Evolutionary conservation across 1,139 yeast genomes (phyloP), one percentile per base, ranked within the genome.

Genomic region (Pneumocystis murina): DNA sequence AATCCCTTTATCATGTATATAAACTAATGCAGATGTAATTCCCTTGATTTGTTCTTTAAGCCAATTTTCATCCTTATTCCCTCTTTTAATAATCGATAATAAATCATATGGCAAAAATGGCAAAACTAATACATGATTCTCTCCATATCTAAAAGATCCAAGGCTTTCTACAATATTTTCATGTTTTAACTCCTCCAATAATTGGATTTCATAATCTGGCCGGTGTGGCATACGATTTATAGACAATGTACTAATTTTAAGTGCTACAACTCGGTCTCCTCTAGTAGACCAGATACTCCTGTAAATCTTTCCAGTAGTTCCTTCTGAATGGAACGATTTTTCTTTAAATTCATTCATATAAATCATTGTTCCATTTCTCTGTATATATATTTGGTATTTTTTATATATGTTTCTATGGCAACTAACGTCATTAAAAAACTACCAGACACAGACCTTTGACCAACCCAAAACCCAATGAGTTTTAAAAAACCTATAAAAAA

Each of bases 1-100:
- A 72, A 94, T 91, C n/a, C 96, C 96, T 61, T 90, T 85, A 70
- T 88, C 94, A 74, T 94, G 99, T 65, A 94, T 79, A 71, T 92
- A 92, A 0, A 97, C 96, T 68, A 94, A 38, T 20, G 60, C 60
- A 10, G 43, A 58, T 58, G 60, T 58, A 20, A 58, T 48, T 14
- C 55, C 55, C 24, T 48, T 48, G n/a, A 48, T 12, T 6, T 48
- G 55, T 10, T 48, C 55, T 12, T 24, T 48, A 12, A 48, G 7
- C 55, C 55, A 48, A 3, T 48, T 20, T 24, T 17, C 16, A 24
- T 24, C 55, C 12, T 48, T 10, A 24, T 12, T 24, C n/a, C 4
- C 16, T 24, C 7, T 24, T 48, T 7, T 28, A 48, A 48, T 28
- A 17, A 43, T 10, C 5, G 55, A 24, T 24, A 48, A 24, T 48